phyloP scores from a whole-genome alignment of 768 basidiomycete species.

The Termitomyces sp. region DNA sequence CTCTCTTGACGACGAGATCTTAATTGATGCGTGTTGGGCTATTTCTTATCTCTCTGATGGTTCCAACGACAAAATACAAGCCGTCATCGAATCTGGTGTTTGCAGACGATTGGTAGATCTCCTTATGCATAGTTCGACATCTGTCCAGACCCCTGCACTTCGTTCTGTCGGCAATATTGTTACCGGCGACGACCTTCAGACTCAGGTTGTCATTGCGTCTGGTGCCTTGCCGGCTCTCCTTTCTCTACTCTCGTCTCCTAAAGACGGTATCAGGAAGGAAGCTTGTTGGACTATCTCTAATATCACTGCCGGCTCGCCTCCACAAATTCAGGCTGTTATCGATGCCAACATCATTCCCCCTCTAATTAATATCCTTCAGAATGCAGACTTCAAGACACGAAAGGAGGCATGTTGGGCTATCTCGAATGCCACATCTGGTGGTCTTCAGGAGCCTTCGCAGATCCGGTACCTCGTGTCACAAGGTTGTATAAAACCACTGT shows the following conservation, averaged over 20 bases:
- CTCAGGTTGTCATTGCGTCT: slow-evolving; percentile 97
- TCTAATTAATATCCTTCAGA: slow-evolving; percentile 94
- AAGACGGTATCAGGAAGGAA: slow-evolving; percentile 98
- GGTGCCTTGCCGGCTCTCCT: slow-evolving; percentile 95
- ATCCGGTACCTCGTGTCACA: slow-evolving; percentile 97
- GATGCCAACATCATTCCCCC: slow-evolving; percentile 98
- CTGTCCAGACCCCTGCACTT: slow-evolving; percentile 96
- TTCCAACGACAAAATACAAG: slow-evolving; percentile 99
- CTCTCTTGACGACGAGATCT: slow-evolving; percentile 96
- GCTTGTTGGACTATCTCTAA: slow-evolving; percentile 99
- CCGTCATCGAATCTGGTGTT: slow-evolving; percentile 97
- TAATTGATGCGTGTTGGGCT: slow-evolving; percentile 99
- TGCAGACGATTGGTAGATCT: slow-evolving; percentile 96
- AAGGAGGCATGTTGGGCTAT: slow-evolving; percentile 99
- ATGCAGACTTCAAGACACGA: slow-evolving; percentile 98
- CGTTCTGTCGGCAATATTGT: slow-evolving; percentile 99
- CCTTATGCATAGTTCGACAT: slow-evolving; percentile 90
- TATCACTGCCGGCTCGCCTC: slow-evolving; percentile 93
- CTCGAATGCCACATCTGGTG: slow-evolving; percentile 97
- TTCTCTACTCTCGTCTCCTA: slow-evolving; percentile 88
- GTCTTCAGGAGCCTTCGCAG: slow-evolving; percentile 91
- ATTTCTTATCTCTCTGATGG: slow-evolving; percentile 99
- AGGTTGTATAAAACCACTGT: slow-evolving; percentile 98
- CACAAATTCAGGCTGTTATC: slow-evolving; percentile 95
- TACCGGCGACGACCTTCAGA: slow-evolving; percentile 98